Base-by-base conservation (phyloP, 805 yeast species). In the Metschnikowia drakensbergensis region DNA sequence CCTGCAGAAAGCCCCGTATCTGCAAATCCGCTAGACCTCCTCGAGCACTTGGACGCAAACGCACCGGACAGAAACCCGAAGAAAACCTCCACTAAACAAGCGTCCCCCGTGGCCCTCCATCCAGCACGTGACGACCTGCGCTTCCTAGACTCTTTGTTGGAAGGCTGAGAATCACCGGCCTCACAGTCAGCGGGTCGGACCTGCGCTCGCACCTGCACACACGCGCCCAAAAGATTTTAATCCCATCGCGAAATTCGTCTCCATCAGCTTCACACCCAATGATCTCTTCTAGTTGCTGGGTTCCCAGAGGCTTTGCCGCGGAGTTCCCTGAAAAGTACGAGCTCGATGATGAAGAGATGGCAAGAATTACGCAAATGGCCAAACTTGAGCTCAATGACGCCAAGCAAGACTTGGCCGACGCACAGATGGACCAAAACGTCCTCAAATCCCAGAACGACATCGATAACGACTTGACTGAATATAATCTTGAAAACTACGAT, bases 251-350 rank as follows among this genome's bases (percentile, higher is more conserved):
- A 48, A 37, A 41, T 36, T 31, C 51, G 47, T 39, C 37, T 41
- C 44, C 41, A 37, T 10, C 30, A 28, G 32, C 25, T 30, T 30
- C 37, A 42, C 4, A 23, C 37, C 38, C 13, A 40, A 90, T 91
- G 96, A 85, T 92, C 54, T 89, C 99, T 35, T 86, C 97, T 27
- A 83, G 94, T 42, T 74, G 84, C 45, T 94, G 99, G 98, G 96
- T 92, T 25, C 97, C 98, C 43, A 81, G 96, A 61, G 99, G 99
- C 4, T 86, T 77, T 66, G 95, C 99, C 28, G 80, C 95, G 34
- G 97, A 91, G 66, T 88, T 84, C 63, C 98, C 99, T 5, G 88
- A 82, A 60, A 81, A 86, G 62, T 90, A 89, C 60, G 96, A 88
- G 57, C 71, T 92, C 47, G 84, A 90, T 57, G 98, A 94, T 53